Conservation (phyloP, 805 yeast species). For the Pichia insulana region DNA sequence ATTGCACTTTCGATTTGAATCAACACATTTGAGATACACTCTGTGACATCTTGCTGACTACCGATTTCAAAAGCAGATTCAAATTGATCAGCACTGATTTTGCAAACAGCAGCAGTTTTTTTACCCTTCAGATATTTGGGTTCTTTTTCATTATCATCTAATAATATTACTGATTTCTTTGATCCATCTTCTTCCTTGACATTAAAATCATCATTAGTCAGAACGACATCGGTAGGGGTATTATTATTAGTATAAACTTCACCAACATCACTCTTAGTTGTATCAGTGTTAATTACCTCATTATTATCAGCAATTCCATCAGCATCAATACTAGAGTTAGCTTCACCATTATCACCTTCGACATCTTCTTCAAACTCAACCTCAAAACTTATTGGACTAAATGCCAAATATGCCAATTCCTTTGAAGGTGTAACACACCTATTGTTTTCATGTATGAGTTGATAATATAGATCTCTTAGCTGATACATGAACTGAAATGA, state of each 20-base stretch:
- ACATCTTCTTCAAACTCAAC: constrained; percentile 28
- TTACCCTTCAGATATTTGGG: constrained; percentile 9
- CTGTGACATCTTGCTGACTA: constrained; percentile 95
- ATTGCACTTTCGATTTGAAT: constrained; percentile 86
- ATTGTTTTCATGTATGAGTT: constrained; percentile 53
- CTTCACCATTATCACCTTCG: neutral
- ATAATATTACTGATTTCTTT: no score
- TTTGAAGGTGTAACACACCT: constrained; percentile 72
- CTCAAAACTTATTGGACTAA: constrained; percentile 60
- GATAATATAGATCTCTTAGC: constrained; percentile 57
- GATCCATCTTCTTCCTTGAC: no score
- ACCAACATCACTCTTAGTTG: neutral
- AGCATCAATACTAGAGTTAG: constrained; percentile 6
- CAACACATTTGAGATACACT: constrained; percentile 89
- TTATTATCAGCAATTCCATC: neutral
- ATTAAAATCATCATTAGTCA: no score
- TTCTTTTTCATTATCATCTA: neutral
- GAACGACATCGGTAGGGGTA: constrained; percentile 1
- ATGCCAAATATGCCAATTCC: constrained; percentile 82
- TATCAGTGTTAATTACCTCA: neutral
- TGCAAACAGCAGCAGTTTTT: constrained; percentile 24
- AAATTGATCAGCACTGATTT: constrained; percentile 52
- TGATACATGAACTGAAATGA: constrained; percentile 76
- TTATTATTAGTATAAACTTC: neutral
- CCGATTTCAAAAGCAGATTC: constrained; percentile 74